Conservation (phyloP, 1,284 basidiomycete genomes). For the Porphyrellus sp. region DNA sequence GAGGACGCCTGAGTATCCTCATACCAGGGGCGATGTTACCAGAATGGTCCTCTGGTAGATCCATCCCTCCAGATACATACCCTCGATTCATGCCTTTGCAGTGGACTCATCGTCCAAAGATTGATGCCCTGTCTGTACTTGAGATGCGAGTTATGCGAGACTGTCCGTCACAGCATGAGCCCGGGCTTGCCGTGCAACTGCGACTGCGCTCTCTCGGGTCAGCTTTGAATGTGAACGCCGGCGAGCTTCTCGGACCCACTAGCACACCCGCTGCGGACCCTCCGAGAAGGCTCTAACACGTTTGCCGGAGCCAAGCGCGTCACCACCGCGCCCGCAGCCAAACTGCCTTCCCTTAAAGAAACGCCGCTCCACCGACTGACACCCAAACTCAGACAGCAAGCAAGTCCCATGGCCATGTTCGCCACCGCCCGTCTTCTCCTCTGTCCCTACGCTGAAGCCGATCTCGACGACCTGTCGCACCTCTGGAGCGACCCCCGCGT, state of each 20-base stretch:
- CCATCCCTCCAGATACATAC: background rate
- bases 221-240: no score
- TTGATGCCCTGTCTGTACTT: background rate
- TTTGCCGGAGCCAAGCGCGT: background rate
- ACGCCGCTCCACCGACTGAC: no score
- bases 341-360: background rate
- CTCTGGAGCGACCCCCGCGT: conserved; percentile 38
- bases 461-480: conserved; percentile 33
- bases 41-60: no score
- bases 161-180: no score
- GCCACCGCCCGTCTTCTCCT: conserved; percentile 34
- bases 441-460: conserved; percentile 33
- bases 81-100: background rate
- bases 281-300: background rate
- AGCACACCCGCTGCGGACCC: conserved; percentile 3
- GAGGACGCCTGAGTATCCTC: background rate
- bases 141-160: background rate
- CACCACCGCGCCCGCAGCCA: conserved; percentile 24
- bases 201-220: no score
- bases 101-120: background rate
- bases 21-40: background rate
- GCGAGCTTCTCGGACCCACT: no score
- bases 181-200: no score
- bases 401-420: conserved; percentile 18
- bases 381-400: conserved; percentile 21